Base-by-base conservation (phyloP, 2,329 filamentous ascomycete species). In the Neonectria coccinea region DNA sequence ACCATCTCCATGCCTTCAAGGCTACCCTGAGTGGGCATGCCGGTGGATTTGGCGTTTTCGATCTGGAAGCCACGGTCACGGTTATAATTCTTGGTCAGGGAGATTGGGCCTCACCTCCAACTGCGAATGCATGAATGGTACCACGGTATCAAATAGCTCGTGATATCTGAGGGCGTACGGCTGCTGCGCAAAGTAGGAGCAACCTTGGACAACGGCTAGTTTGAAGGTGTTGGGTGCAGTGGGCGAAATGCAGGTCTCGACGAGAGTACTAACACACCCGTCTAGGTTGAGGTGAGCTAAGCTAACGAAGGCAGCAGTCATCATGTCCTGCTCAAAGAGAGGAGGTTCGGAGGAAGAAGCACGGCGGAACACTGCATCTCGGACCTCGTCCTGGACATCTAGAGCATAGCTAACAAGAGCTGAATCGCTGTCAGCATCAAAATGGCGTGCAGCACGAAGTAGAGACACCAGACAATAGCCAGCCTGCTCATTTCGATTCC, bases 351-450 rank as follows among this genome's bases (percentile, higher is more conserved):
- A 74, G 11, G 82, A 77, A 3, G 82, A 76, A 50, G 84, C 79
- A 36, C 84, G 84, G 60, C 86, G 84, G 70, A 91, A 91, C 5
- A 91, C 85, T 51, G 88, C 87, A 71, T 91, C 89, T 51, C 85
- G 83, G 51, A 92, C 84, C 75, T 92, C 89, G 70, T 90, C 88
- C 71, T 91, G 89, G 9, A 92, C 86, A 74, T 92, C 89, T 77
- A 91, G 82, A 42, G 89, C 89, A 74, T 89, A 92, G 74, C 88
- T 90, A 64, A 90, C 82, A 62, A 90, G 80, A 2, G 86, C 86
- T 11, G 87, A 85, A 70, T 92, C 89, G 71, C 84, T 88, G 64
- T 91, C 86, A 8, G 82, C 79, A 62, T 86, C 82, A 70, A 92
- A 91, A 73, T 91, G 87, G 36, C 89, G 84, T 12, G 88, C 88